These are phyloP conservation scores for Metarhizium brunneum DNA, from an alignment of 2,329 filamentous ascomycete species.

Conservation along the genomic window DNA sequence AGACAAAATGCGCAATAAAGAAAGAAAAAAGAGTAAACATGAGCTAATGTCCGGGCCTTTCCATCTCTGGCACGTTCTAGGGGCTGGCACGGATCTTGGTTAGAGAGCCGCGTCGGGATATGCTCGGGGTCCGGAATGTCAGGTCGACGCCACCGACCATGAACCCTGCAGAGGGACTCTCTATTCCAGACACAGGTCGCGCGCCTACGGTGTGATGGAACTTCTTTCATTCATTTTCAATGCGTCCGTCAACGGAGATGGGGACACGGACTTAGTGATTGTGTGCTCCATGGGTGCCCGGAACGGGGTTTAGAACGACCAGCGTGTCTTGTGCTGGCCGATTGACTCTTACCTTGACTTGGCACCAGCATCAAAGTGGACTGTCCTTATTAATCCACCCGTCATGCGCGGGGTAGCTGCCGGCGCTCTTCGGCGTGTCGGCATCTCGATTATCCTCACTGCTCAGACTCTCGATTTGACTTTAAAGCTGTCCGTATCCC, in stretches of 20 bases:
- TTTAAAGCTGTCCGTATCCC: neutral
- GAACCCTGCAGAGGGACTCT: neutral
- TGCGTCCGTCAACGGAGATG: slow-evolving; percentile 2
- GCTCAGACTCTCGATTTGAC: neutral
- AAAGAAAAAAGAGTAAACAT: too few species aligned
- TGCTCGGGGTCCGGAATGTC: slow-evolving; percentile 2
- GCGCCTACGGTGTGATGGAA: neutral
- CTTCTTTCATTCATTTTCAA: neutral
- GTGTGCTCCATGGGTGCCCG: too few species aligned
- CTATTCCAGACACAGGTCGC: neutral
- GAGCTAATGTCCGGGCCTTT: neutral
- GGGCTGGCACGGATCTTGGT: neutral
- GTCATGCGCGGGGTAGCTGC: slow-evolving; percentile 2
- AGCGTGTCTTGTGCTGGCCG: too few species aligned
- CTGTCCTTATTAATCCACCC: neutral
- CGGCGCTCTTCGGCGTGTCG: slow-evolving; percentile 6
- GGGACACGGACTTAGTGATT: too few species aligned
- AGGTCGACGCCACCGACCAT: neutral
- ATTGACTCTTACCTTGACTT: too few species aligned
- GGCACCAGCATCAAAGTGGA: too few species aligned
- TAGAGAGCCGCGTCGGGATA: slow-evolving; percentile 1
- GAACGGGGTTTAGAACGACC: too few species aligned
- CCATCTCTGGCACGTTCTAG: neutral
- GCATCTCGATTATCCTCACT: neutral
- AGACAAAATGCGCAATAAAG: too few species aligned